Evolutionary conservation across 176 grass and related monocot species (phyloP), one percentile per base, ranked within the genome.

Genomic region (Urochloa ruziziensis): DNA sequence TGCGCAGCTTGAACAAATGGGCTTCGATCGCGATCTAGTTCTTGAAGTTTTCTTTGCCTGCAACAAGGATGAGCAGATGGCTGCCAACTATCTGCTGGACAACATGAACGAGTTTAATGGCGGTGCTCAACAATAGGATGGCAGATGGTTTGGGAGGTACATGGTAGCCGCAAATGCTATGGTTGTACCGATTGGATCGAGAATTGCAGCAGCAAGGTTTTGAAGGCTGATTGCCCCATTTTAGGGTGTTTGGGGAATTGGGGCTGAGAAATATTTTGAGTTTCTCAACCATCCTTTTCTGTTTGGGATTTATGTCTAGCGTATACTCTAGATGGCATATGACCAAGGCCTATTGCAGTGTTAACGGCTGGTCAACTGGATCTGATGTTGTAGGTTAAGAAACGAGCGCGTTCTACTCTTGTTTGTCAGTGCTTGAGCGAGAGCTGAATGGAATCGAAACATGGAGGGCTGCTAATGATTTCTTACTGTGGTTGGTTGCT

Each of bases 21-120:
- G 90, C 67, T 95, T 95, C 36, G 88, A 92, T 10, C 85, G 75
- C 27, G 80, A 74, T 24, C 80, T 95, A 49, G 93, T 92, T 63
- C 65, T 95, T n/a, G 90, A 95, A 53, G 93, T 95, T 40, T 95
- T 85, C 74, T 88, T 95, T 12, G 88, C 93, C 46, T 91, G 90
- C 85, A 93, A 91, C 83, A 92, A 92, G 64, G 78, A 92, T 13
- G 88, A 95, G 80, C 71, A 88, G 15, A 40, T 92, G 43, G 80
- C 90, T 1, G 93, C 90, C 47, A 91, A 95, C 75, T 92, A 95
- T 76, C 88, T 92, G 30, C 72, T 95, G 25, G 93, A 95, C 58
- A 88, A 95, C 70, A 86, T 90, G 70, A 89, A 95, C 32, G 93
- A 95, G 25, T 92, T 92, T 21, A 86, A 91, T 2, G 90, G 92